Evolutionary conservation across 208 protist species (phyloP).

Genomic region (Leishmania gerbilli): DNA sequence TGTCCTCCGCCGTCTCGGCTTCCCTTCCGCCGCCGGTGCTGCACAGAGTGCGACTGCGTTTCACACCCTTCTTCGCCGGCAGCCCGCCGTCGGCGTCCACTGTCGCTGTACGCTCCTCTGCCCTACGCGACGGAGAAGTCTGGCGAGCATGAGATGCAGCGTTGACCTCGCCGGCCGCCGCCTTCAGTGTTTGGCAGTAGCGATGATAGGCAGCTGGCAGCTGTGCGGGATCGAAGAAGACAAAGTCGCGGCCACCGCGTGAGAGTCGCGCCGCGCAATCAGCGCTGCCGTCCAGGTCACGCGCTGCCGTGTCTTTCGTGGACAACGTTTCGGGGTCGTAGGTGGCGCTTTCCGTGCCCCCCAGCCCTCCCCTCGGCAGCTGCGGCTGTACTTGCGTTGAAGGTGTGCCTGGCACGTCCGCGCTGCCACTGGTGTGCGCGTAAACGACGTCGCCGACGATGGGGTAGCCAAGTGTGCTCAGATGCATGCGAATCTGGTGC

Average conservation of each 20-base stretch:
- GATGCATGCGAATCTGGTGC: constrained; percentile 92
- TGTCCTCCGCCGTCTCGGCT: neutral
- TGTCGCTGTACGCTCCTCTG: neutral
- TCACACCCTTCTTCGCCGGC: neutral
- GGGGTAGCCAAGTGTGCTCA: constrained; percentile 66
- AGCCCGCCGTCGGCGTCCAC: neutral
- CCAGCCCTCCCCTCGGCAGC: no score
- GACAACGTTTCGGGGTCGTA: neutral
- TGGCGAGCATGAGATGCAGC: neutral
- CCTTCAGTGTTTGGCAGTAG: neutral
- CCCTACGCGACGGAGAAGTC: neutral
- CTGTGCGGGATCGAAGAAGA: constrained; percentile 27
- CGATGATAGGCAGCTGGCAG: constrained; percentile 22
- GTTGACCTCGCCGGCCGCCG: no score
- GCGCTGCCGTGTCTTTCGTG: neutral
- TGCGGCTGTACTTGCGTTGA: neutral
- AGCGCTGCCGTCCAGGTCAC: neutral
- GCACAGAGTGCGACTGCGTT: constrained; percentile 1
- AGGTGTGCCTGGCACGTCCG: neutral
- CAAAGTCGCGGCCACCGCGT: neutral
- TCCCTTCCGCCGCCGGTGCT: neutral
- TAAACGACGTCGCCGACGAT: constrained; percentile 81
- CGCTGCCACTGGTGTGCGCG: neutral
- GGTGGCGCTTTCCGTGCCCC: neutral
- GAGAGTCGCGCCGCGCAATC: constrained; percentile 1